Base-by-base conservation (phyloP, 1,284 basidiomycete genomes). In the Entoloma clypeatum region DNA sequence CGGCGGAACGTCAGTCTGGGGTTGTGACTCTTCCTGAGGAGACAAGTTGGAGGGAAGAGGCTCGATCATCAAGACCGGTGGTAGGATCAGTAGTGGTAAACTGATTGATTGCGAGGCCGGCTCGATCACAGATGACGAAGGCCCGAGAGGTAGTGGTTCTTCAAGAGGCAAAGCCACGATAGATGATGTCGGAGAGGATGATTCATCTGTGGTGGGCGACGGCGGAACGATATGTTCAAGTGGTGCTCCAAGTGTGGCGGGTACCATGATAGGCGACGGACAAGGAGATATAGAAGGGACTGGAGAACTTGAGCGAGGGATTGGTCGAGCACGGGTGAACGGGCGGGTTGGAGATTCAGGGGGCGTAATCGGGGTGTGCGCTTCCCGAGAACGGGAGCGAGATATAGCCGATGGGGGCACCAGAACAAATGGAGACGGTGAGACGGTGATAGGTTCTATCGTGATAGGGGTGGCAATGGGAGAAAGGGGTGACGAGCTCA, bases 321-420 rank as follows among this genome's bases (percentile, higher is more conserved):
- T 7, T 22, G 23, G 9, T 13, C 19, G 21, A 44, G 34, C 10
- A 41, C 34, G 1, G 51, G 47, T 39, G 32, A 48, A n/a, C n/a
- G n/a, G n/a, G 29, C 29, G 59, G 54, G 52, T 57, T 3, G 62
- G 63, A 5, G 64, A 65, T 16, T 61, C 63, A 8, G 64, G 64
- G 4, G 65, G 65, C 7, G 65, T 67, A 35, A 64, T 62, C 36
- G 63, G 64, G 11, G 62, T 62, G 39, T 55, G 51, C 31, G 59
- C 49, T 26, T 46, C 49, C 24, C 35, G 47, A 19, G 14, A 52
- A 47, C 8, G 22, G 8, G 27, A 23, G 11, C 23, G 7, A 14
- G 41, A 14, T 17, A 39, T 6, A 26, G 19, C 36, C 10, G 24
- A 25, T 13, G 18, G 27, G 8, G 36, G 42, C 7, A 39, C 25